Conservation (phyloP, 1,139 yeast species). For the Saccharomyces uvarum region DNA sequence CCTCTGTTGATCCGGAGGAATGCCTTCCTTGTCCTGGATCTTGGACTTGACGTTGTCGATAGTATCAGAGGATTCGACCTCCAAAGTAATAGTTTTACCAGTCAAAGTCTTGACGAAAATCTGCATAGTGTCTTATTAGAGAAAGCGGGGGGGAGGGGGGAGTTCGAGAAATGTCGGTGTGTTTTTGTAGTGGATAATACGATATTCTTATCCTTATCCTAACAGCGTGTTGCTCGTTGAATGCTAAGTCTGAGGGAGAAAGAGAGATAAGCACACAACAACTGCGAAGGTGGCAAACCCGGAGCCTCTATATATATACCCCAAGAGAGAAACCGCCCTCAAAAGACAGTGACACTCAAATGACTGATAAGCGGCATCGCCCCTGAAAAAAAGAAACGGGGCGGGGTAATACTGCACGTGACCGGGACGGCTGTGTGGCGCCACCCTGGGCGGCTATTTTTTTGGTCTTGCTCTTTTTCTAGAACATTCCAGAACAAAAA, state of each 20-base stretch:
- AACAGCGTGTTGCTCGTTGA: neutral
- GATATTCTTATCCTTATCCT: neutral
- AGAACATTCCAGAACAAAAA: neutral
- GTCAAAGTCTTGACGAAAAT: conserved; percentile 53
- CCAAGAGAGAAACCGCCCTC: neutral
- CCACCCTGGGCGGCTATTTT: neutral
- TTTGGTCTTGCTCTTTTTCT: neutral
- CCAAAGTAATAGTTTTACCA: conserved; percentile 62
- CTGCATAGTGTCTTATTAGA: conserved; percentile 38
- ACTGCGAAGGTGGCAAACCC: neutral
- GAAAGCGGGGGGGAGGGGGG: neutral
- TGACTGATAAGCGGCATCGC: neutral
- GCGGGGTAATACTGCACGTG: conserved; percentile 4
- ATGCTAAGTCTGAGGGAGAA: neutral
- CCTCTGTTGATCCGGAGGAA: conserved; percentile 98
- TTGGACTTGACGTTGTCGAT: conserved; percentile 86
- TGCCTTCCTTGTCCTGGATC: conserved; percentile 98
- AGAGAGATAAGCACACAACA: neutral
- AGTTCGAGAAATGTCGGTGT: neutral
- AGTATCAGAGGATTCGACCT: conserved; percentile 65
- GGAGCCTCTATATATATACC: neutral
- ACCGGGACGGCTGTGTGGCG: neutral
- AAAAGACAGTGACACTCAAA: neutral
- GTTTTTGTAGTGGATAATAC: neutral
- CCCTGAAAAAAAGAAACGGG: neutral